These are phyloP conservation scores for Prinsepia uniflora DNA, from an alignment of 306 rosid genomes.

Conservation along the genomic window DNA sequence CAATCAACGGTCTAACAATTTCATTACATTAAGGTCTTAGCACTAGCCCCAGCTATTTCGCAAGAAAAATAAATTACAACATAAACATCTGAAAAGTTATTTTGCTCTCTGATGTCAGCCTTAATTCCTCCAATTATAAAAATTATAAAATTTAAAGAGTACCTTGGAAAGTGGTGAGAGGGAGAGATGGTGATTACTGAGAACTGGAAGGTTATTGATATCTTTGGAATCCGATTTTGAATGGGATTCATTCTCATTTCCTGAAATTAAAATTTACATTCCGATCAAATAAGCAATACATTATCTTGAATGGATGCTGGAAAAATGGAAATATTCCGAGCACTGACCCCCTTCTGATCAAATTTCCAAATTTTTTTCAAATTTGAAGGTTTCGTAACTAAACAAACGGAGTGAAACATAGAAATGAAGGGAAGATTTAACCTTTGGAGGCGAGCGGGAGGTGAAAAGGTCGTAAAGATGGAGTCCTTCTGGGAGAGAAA, in stretches of 20 bases:
- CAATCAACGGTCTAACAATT: not conserved
- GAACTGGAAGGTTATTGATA: conserved; percentile 47
- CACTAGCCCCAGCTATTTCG: not conserved
- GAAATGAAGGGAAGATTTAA: conserved; percentile 1
- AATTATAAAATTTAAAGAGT: not conserved
- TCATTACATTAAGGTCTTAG: not conserved
- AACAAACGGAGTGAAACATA: not conserved
- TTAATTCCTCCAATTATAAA: not conserved
- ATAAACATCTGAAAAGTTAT: not conserved
- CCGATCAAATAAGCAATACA: not conserved
- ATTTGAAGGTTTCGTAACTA: not conserved
- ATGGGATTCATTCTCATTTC: conserved; percentile 47
- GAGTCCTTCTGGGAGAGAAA: conserved; percentile 29
- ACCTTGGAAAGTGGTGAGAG: conserved; percentile 83
- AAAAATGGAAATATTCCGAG: not conserved
- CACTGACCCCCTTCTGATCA: not conserved
- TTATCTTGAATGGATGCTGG: not conserved
- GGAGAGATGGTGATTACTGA: conserved; percentile 54
- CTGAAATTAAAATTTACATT: conserved; percentile 28
- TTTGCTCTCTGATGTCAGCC: not conserved
- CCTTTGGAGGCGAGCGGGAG: conserved; percentile 59
- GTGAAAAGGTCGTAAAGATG: conserved; percentile 32
- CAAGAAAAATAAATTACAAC: not conserved
- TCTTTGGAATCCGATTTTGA: conserved; percentile 47
- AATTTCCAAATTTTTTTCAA: not conserved